Base-by-base conservation (phyloP, 768 basidiomycete genomes). In the Tubosaeta brunneosetosa region DNA sequence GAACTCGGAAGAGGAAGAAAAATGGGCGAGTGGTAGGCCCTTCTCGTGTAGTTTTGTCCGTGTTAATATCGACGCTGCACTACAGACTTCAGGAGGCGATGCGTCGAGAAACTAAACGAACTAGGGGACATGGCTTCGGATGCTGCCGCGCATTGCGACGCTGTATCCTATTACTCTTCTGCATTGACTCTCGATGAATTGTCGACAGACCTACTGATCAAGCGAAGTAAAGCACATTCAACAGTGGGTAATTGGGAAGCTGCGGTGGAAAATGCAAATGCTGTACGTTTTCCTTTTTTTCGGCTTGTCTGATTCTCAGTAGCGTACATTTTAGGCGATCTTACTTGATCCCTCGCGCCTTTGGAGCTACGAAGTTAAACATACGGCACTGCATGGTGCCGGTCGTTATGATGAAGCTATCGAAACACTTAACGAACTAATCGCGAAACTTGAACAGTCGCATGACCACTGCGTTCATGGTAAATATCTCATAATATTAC, bases 391-490 rank as follows among this genome's bases (percentile, higher is more conserved):
- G 6, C 53, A 55, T n/a, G 56, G 59, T 27, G 32, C 38, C 33
- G 36, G 51, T 37, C 44, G 26, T 22, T 61, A 61, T n/a, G 44
- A 51, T 3, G 62, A 63, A 19, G 61, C 62, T 4, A 58, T 63
- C 12, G 44, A 42, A 22, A 26, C 62, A 6, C 14, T 52, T 4
- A 16, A 55, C 6, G 44, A 49, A 13, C 46, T 63, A 44, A 7
- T 50, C 27, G 34, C 22, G 38, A 49, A 31, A 31, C 25, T 57
- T 13, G 26, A 49, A 42, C 34, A 41, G 19, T 57, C 55, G 11
- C 7, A 52, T 2, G 38, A 57, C 43, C 33, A 1, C 2, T 32
- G 38, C 6, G 33, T 13, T 16, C 50, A 34, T 33, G 52, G 62
- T 57, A 54, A 34, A 26, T 54, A 25, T 37, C 7, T 11, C 6